Evolutionary conservation across 768 basidiomycete species (phyloP).

Genomic region (Phlegmacium glaucopus): DNA sequence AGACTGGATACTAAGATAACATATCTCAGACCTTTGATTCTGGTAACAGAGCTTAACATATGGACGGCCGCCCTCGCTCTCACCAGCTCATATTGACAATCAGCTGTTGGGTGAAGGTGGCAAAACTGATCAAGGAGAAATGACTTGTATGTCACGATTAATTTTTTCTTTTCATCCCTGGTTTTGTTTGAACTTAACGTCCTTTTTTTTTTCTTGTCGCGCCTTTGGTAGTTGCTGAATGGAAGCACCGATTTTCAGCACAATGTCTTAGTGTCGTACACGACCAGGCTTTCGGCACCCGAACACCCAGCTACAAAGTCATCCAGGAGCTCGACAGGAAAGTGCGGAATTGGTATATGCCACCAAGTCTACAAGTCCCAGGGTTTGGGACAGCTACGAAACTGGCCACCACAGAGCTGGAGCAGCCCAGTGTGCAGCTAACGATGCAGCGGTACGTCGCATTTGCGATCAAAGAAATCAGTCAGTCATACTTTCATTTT

Average conservation of each 20-base stretch:
- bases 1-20: background rate
- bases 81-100: constrained; percentile 52
- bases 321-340: constrained; percentile 66
- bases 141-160: constrained; percentile 48
- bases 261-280: constrained; percentile 63
- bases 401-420: constrained; percentile 31
- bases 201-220: background rate
- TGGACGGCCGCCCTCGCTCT: constrained; percentile 67
- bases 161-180: background rate
- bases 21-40: constrained; percentile 1
- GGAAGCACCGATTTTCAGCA: constrained; percentile 66
- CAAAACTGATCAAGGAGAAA: constrained; percentile 49
- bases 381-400: constrained; percentile 52
- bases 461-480: constrained; percentile 67
- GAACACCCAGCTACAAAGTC: constrained; percentile 54
- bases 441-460: constrained; percentile 67
- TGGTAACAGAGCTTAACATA: constrained; percentile 59
- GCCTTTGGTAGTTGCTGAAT: constrained; percentile 47
- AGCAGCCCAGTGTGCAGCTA: constrained; percentile 49
- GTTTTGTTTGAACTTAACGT: constrained; percentile 3
- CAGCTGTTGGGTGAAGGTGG: constrained; percentile 46
- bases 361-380: constrained; percentile 60
- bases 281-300: constrained; percentile 66
- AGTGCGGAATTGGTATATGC: constrained; percentile 60
- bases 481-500: constrained; percentile 31